A percentile compares a stretch with the other conserved stretches of the same genome.
Evolutionary conservation across 768 basidiomycete species (phyloP).

Genomic region (Amyloporia xantha): DNA sequence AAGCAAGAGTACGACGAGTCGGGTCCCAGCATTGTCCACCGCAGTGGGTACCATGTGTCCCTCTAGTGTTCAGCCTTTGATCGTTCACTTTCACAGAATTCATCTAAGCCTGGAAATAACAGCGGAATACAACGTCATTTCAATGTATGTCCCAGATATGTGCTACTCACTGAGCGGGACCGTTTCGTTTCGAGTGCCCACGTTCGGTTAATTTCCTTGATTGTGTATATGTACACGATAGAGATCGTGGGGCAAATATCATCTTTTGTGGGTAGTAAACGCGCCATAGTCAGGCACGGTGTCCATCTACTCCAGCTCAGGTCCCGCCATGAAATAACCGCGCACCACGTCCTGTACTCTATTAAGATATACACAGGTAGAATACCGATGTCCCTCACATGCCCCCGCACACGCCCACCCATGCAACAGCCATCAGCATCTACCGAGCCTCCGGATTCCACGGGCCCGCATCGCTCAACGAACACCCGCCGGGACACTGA

Average conservation of each 20-base stretch:
- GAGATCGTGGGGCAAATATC: too few species aligned
- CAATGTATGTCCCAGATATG: too few species aligned
- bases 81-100: conserved; percentile 22
- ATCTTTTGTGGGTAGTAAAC: too few species aligned
- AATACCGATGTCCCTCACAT: conserved; percentile 6
- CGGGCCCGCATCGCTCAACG: conserved; percentile 84
- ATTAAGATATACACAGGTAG: conserved; percentile 13
- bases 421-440: neutral
- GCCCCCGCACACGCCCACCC: neutral
- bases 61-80: too few species aligned
- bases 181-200: too few species aligned
- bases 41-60: conserved; percentile 20
- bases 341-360: conserved; percentile 1
- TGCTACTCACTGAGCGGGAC: too few species aligned
- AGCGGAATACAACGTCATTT: conserved; percentile 17
- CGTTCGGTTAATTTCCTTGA: too few species aligned
- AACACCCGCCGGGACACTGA: conserved; percentile 73
- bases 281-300: too few species aligned
- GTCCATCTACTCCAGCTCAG: too few species aligned
- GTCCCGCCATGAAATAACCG: neutral
- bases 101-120: conserved; percentile 24
- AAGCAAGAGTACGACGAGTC: conserved; percentile 58
- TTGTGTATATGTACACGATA: too few species aligned
- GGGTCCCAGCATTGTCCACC: conserved; percentile 46
- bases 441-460: conserved; percentile 49